Evolutionary conservation across 192 early-diverging fungal genomes (phyloP), one percentile per base, ranked within the genome.

Genomic region (Chytriomyces hyalinus): DNA sequence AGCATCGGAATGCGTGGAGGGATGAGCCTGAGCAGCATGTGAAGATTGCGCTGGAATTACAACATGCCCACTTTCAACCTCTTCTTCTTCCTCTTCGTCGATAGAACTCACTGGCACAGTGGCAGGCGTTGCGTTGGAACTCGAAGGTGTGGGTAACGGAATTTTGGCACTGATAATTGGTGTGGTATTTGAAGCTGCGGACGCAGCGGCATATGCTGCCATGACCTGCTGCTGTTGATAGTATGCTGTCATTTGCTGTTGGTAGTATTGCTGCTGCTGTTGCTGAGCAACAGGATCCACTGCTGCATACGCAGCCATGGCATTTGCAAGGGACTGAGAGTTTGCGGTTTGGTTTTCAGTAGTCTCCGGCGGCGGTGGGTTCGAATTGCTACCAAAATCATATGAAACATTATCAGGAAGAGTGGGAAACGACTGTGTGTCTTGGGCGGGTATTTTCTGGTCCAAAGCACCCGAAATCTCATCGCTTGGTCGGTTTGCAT

Each of bases 71-170:
- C 73, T 75, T 51, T 75, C 73, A 8, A 75, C 62, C 51, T 65
- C 73, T 43, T 75, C 73, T 53, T 75, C 73, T 43, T 75, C 73
- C 49, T 65, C 73, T 66, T 66, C 73, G 9, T 65, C 8, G 15
- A 50, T 49, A 63, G 53, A 57, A n/a, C 15, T 57, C 53, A 13
- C 53, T n/a, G 28, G 48, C 47, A 6, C 70, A 17, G 22, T 9
- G 6, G 53, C 53, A 60, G 49, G 17, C 22, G 57, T 43, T 15
- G 11, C 53, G 53, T 20, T 13, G 13, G 11, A 43, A 45, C 44
- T 73, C 24, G 57, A 13, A 45, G 53, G 26, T 17, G 15, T 36
- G 17, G 28, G 60, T 11, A 46, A 13, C 15, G 71, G 13, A 17
- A 20, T 50, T 13, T 11, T 43, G 6, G 49, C 47, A 47, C 6